Evolutionary conservation across 2,329 filamentous ascomycete genomes (phyloP), one percentile per base, ranked within the genome.

Genomic region (Penicillium sp.): DNA sequence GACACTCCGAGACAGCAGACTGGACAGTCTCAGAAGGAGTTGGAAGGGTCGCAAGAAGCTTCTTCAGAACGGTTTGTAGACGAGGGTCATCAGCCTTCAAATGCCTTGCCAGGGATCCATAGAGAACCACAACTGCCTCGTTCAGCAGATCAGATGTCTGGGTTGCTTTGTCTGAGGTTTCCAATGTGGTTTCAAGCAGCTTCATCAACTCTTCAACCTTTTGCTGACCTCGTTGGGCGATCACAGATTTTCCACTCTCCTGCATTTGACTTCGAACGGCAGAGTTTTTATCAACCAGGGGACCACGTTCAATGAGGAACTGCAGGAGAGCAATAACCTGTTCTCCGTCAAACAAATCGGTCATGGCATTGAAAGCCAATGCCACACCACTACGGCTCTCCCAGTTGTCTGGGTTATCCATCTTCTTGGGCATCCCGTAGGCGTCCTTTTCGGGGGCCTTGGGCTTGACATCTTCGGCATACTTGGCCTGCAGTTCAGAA

Each of bases 11-110:
- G 55, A 97, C 92, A 45, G 94, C 94, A 70, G 94, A 97, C 73
- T 99, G 94, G 1, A 99, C 94, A 15, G 90, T 92, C 74, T 99
- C 94, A 0, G 94, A 97, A 26, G 94, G 94, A 12, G 93, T 97
- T 72, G 89, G 94, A 43, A 99, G 80, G 6, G 95, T 97, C 22
- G 86, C 85, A 53, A 99, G 81, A 22, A 99, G 81, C 59, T 92
- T 86, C 64, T 93, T 88, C 49, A 99, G 87, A 44, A 99, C 94
- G 54, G 89, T 86, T 1, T 92, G 91, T 47, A 97, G 85, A 67
- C 95, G 92, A 62, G 85, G 77, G 72, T 99, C 94, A n/a, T 92
- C 91, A 7, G 86, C 76, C 63, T 89, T 85, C 56, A 99, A 78
- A 78, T 99, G 94, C 49, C 90, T 86, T 42, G 92, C 94, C 35